phyloP scores from a whole-genome alignment of 208 protist genomes.

The Naegleria fowleri region DNA sequence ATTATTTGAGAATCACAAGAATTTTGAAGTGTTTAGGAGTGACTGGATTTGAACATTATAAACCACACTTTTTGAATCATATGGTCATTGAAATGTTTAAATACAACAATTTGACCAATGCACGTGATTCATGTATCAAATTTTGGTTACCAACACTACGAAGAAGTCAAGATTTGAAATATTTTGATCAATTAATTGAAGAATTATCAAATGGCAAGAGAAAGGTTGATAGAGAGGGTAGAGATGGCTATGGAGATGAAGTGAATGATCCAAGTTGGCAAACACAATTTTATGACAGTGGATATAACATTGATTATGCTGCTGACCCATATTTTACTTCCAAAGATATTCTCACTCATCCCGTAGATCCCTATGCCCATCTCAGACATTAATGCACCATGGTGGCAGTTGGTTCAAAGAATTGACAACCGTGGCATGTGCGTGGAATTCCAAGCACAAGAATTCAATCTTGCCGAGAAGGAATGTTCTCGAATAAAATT shows the following conservation, averaged over 20 bases:
- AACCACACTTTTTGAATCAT: constrained; percentile 54
- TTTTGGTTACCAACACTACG: neutral
- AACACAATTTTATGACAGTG: neutral
- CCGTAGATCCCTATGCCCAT: neutral
- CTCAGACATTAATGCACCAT: neutral
- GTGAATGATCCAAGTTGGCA: neutral
- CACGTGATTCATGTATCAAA: neutral
- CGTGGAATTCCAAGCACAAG: too few relatives aligned
- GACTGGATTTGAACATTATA: constrained; percentile 56
- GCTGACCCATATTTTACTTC: neutral
- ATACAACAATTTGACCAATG: neutral
- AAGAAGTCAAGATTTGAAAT: neutral
- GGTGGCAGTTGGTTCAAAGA: too few relatives aligned
- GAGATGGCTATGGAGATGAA: constrained; percentile 16
- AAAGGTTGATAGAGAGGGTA: neutral
- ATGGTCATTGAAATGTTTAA: constrained; percentile 51
- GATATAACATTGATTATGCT: neutral
- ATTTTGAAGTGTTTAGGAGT: constrained; percentile 65
- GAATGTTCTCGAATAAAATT: too few relatives aligned
- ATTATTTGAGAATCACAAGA: constrained; percentile 62
- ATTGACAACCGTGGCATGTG: too few relatives aligned
- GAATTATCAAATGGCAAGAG: neutral
- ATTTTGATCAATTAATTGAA: constrained; percentile 11
- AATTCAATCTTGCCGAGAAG: too few relatives aligned
- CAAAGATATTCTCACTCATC: neutral